Evolutionary conservation across 1,284 basidiomycete genomes (phyloP).

Genomic region (Xanthoconium separans): DNA sequence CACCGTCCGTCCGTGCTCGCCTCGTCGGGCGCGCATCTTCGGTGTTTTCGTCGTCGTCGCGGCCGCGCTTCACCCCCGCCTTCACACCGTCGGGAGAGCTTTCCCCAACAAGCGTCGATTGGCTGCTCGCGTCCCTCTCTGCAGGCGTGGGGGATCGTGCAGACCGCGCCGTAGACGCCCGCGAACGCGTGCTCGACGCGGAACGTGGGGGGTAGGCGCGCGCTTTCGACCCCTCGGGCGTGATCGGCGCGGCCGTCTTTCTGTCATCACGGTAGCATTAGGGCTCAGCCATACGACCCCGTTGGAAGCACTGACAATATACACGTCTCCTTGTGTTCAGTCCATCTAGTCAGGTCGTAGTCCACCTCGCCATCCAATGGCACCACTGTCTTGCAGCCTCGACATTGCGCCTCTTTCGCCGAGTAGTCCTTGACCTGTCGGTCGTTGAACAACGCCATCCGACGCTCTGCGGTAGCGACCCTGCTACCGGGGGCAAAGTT

Average conservation of each 20-base stretch:
- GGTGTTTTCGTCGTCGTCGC: slow-evolving; percentile 38
- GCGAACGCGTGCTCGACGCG: slow-evolving; percentile 18
- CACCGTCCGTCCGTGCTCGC: slow-evolving; percentile 49
- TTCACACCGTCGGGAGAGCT: slow-evolving; percentile 18
- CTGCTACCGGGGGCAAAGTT: slow-evolving; percentile 48
- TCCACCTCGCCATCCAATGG: slow-evolving; percentile 46
- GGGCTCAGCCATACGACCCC: slow-evolving; percentile 4
- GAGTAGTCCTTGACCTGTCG: slow-evolving; percentile 50
- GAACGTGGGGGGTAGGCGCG: slow-evolving; percentile 19
- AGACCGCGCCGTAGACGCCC: neutral
- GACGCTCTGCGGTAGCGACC: slow-evolving; percentile 58
- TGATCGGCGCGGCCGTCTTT: slow-evolving; percentile 21
- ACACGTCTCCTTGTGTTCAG: slow-evolving; percentile 55
- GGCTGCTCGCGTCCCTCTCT: slow-evolving; percentile 16
- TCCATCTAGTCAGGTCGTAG: slow-evolving; percentile 58
- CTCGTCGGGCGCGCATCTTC: slow-evolving; percentile 41
- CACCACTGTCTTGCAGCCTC: slow-evolving; percentile 45
- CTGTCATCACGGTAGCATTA: slow-evolving; percentile 9
- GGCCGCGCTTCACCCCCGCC: slow-evolving; percentile 47
- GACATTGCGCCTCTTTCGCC: slow-evolving; percentile 46
- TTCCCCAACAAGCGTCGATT: slow-evolving; percentile 42
- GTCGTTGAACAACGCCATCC: slow-evolving; percentile 60
- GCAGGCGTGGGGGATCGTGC: slow-evolving; percentile 35
- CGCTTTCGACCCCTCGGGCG: slow-evolving; percentile 18
- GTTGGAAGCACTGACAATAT: slow-evolving; percentile 37